Evolutionary conservation across 2,329 filamentous ascomycete species (phyloP).

Genomic region (Fusarium metavorans): DNA sequence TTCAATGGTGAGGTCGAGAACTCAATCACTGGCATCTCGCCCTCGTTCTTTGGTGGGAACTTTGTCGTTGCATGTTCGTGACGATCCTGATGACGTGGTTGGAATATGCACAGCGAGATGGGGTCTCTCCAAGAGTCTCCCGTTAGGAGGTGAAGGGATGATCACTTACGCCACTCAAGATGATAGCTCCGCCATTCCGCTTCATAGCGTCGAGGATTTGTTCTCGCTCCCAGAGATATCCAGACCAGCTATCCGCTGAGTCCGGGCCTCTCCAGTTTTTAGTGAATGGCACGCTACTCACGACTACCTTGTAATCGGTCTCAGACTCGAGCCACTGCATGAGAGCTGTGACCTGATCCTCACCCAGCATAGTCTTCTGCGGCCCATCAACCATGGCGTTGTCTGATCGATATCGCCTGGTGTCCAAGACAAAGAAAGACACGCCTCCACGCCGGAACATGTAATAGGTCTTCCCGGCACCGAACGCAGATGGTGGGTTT

Average conservation of each 20-base stretch:
- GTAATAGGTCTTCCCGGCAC: not conserved
- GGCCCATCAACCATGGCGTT: not conserved
- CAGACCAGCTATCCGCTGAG: not conserved
- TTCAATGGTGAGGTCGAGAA: conserved; percentile 6
- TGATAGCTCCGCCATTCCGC: not conserved
- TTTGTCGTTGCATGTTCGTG: not conserved
- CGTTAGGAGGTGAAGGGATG: not conserved
- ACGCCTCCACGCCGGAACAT: not conserved
- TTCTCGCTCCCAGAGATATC: not conserved
- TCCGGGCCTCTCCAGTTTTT: not conserved
- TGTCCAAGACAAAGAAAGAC: not conserved
- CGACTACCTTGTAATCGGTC: not conserved
- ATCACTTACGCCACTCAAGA: not conserved
- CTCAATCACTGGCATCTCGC: not conserved
- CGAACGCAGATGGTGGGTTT: not conserved
- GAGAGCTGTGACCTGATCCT: not conserved
- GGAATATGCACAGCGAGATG: not conserved
- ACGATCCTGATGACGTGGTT: not conserved
- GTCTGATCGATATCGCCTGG: not conserved
- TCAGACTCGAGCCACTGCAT: not conserved
- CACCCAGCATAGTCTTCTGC: not conserved
- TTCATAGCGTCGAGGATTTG: not conserved
- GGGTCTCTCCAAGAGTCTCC: not conserved
- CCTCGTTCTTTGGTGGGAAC: not conserved
- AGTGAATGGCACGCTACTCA: not conserved